Evolutionary conservation across 1,139 yeast genomes (phyloP).

Genomic region (Sugiyamaella japonica): DNA sequence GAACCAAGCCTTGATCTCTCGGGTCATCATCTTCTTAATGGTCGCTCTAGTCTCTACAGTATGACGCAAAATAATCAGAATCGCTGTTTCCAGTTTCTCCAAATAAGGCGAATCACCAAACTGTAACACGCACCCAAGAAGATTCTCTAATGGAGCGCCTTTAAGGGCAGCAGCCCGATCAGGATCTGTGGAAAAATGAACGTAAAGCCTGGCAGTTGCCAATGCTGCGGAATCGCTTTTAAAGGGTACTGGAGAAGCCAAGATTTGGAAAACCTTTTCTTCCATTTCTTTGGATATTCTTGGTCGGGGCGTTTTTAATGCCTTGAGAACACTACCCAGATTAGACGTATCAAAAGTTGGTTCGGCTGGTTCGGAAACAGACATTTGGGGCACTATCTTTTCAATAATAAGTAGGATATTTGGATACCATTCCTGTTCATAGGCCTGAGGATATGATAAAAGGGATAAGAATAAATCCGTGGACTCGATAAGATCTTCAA

Average conservation of each 20-base stretch:
- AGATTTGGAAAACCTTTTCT: constrained; percentile 45
- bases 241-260: constrained; percentile 47
- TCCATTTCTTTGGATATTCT: constrained; percentile 40
- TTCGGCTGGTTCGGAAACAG: constrained; percentile 27
- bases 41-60: constrained; percentile 64
- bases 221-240: constrained; percentile 50
- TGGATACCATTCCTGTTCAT: constrained; percentile 37
- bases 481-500: constrained; percentile 43
- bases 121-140: constrained; percentile 36
- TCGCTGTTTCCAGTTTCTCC: constrained; percentile 38
- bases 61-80: constrained; percentile 56
- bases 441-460: constrained; percentile 26
- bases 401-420: constrained; percentile 38
- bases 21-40: constrained; percentile 50
- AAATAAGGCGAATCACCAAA: constrained; percentile 31
- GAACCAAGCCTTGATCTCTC: constrained; percentile 41
- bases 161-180: constrained; percentile 46
- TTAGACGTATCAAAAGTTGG: constrained; percentile 12
- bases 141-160: constrained; percentile 41
- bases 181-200: constrained; percentile 53
- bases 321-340: constrained; percentile 16
- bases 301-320: constrained; percentile 19
- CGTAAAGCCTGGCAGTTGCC: constrained; percentile 53
- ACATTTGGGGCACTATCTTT: constrained; percentile 31
- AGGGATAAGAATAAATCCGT: constrained; percentile 37